Evolutionary conservation across 2,329 filamentous ascomycete species (phyloP), one percentile per base, ranked within the genome.

Genomic region (Calonectria leucothoes): DNA sequence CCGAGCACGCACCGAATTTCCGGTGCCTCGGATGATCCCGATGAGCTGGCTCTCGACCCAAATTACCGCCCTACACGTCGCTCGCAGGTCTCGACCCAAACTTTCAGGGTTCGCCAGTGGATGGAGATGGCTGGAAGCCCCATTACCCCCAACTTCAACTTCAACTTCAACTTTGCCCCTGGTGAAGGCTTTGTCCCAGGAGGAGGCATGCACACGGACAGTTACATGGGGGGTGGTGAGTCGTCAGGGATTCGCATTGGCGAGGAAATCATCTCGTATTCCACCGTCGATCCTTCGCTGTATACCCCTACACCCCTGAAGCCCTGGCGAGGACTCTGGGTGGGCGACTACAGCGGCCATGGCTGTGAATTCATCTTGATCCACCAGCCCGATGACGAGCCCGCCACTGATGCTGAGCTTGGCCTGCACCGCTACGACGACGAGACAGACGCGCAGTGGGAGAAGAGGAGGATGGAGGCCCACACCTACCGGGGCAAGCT

Each of bases 291-390:
- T 52, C 90, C 92, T 4, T 86, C 86, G 3, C 84, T 93, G n/a
- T 98, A 98, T 82, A 97, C 92, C 0, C 95, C 96, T 0, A 98
- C 95, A 0, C 82, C 86, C 12, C 88, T 92, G 69, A 96, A 95
- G 82, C 96, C 95, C 0, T 98, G 93, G 87, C 92, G 95, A 75
- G 96, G 96, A 0, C 95, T 99, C 35, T 98, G 95, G 94, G 93
- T 95, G 20, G 96, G 96, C 0, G 96, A 98, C 82, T 98, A 98
- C 80, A 93, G 92, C 31, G 92, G 91, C 0, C 96, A 98, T 79
- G 95, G 96, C 0, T 96, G 94, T 82, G 96, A 98, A 83, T 98
- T 98, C 70, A 81, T 98, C 6, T 87, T 97, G 15, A 87, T 98
- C 57, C 88, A 95, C 77, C 97, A 99, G 81, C 92, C 92, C 0